Base-by-base conservation (phyloP, 805 yeast species). In the Sugiyamaella qingdaonensis region DNA sequence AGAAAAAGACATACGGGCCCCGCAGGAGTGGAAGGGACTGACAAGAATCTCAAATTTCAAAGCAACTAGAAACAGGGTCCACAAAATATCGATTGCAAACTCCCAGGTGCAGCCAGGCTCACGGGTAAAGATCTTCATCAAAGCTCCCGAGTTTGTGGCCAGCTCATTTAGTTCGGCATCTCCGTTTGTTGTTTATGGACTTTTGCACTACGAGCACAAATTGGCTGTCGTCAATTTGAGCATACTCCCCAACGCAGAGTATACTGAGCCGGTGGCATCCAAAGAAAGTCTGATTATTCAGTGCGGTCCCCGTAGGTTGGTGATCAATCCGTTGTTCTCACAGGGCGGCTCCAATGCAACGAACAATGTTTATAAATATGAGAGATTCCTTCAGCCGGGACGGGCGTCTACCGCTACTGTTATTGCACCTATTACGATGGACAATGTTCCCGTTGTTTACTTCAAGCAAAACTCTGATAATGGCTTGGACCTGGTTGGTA, bases 251-350 rank as follows among this genome's bases (percentile, higher is more conserved):
- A 90, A 97, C 91, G 95, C 92, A 70, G 95, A 86, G 59, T 88
- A 84, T 63, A 91, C 86, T 46, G 79, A 81, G 50, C 95, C 98
- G 32, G 78, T 94, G 53, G 86, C 90, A 46, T 81, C 95, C n/a
- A 85, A 85, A 61, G 95, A 88, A 46, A 70, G 82, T 31, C 73
- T 94, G 59, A 74, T 91, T 50, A 92, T 88, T 13, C 98, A 94
- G 71, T 91, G 90, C 65, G 99, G 99, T 24, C 88, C 92, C 51
- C 84, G 98, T 69, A 80, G 99, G 63, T 83, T 88, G 66, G 77
- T 80, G 11, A 85, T 92, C 49, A 76, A 82, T 52, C 99, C 99
- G 13, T 63, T 87, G 31, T 92, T 85, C 74, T 88, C 92, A 49
- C 86, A 86, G 61, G 84, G 84, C 9, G 79, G 72, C 3, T 59